Conservation (phyloP, 2,329 filamentous ascomycete genomes). For the Calonectria ilicicola region DNA sequence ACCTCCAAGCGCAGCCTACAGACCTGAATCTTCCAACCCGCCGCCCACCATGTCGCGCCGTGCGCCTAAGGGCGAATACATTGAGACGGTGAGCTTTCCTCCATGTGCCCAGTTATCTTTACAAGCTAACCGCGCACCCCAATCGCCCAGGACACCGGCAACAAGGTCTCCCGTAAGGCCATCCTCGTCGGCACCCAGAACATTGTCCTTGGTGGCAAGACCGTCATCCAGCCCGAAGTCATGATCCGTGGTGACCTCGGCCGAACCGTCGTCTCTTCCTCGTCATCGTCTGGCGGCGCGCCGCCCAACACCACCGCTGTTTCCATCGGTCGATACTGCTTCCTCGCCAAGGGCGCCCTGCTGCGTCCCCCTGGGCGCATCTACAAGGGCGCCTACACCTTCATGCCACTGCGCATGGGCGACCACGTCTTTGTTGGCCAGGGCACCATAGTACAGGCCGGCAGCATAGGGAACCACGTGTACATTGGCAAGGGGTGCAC, state of each 20-base stretch:
- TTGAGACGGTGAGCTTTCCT: constrained; percentile 80
- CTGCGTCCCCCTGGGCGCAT: constrained; percentile 86
- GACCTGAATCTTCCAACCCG: constrained; percentile 17
- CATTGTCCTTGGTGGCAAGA: constrained; percentile 96
- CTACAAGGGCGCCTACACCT: constrained; percentile 82
- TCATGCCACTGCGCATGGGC: constrained; percentile 91
- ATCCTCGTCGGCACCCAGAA: constrained; percentile 95
- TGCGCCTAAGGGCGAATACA: constrained; percentile 89
- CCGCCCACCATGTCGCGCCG: constrained; percentile 76
- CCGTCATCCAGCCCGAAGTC: constrained; percentile 94
- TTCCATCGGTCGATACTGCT: constrained; percentile 90
- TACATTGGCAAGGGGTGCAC: constrained; percentile 83
- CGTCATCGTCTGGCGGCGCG: constrained; percentile 47
- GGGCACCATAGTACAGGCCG: constrained; percentile 82
- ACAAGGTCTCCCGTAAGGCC: constrained; percentile 95
- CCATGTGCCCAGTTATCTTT: constrained; percentile 16
- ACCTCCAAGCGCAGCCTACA: constrained; percentile 22
- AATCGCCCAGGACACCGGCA: constrained; percentile 85
- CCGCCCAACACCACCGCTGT: constrained; percentile 75
- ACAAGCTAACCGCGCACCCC: neutral
- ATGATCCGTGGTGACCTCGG: constrained; percentile 93
- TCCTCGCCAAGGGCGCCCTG: constrained; percentile 82
- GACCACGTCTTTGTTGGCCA: constrained; percentile 94
- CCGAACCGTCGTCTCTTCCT: constrained; percentile 62
- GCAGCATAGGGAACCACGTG: constrained; percentile 86